Conservation (phyloP, 306 rosid species). For the Carpinus viminea region DNA sequence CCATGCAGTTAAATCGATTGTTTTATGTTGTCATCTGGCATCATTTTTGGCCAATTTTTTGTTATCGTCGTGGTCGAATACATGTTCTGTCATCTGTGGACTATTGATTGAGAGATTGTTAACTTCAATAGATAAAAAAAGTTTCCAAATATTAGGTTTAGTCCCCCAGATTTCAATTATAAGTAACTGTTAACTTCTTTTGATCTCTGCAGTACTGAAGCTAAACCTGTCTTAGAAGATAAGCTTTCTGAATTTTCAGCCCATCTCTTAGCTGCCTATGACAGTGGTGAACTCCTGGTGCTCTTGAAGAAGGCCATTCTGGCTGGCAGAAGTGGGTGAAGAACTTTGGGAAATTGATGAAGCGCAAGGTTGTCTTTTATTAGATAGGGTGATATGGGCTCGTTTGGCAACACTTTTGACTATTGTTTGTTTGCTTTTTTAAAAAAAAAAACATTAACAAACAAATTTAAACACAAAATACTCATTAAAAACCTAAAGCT, state of each 20-base stretch:
- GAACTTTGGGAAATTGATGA: constrained; percentile 77
- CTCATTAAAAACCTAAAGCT: too few species aligned
- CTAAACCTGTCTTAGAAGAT: constrained; percentile 70
- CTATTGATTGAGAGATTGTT: background rate
- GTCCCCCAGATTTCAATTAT: background rate
- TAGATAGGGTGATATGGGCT: background rate
- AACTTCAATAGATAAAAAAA: background rate
- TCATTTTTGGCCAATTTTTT: background rate
- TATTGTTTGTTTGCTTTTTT: too few species aligned
- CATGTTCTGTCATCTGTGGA: background rate
- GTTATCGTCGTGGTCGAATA: background rate
- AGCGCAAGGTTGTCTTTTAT: constrained; percentile 70
- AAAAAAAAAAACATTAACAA: too few species aligned
- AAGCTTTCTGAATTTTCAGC: constrained; percentile 68
- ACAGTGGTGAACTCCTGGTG: constrained; percentile 65
- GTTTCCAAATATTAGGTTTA: background rate
- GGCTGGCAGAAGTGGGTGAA: constrained; percentile 99
- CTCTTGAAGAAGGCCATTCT: constrained; percentile 83
- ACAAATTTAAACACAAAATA: too few species aligned
- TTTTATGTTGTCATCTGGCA: background rate
- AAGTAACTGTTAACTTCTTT: background rate
- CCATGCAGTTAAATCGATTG: constrained; percentile 17
- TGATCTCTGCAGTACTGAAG: constrained; percentile 72
- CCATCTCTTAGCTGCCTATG: constrained; percentile 79
- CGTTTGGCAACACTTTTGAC: too few species aligned